Evolutionary conservation across 208 protist genomes (phyloP).

Genomic region (Sergeia podlipaevii): DNA sequence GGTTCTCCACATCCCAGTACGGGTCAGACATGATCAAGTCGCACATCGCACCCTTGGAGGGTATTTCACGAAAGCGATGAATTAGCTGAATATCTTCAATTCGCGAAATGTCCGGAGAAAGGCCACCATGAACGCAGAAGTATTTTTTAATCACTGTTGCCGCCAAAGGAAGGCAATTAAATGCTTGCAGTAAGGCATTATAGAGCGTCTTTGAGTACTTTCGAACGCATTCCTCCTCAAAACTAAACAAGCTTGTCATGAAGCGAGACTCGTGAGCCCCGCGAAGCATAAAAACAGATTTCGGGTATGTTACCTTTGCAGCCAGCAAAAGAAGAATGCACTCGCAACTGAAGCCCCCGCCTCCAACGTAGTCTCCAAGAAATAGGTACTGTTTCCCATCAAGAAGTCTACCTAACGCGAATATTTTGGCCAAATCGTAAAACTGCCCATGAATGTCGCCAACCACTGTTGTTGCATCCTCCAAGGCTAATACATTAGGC

Average conservation of each 20-base stretch:
- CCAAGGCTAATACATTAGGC: conserved; percentile 49
- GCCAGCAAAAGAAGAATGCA: conserved; percentile 96
- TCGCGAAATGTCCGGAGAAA: conserved; percentile 94
- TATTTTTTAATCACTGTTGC: conserved; percentile 98
- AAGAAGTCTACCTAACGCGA: conserved; percentile 58
- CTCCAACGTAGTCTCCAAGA: conserved; percentile 98
- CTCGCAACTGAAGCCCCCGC: conserved; percentile 96
- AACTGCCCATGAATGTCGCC: conserved; percentile 95
- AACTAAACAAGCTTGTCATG: conserved; percentile 89
- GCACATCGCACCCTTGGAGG: conserved; percentile 97
- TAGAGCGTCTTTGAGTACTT: conserved; percentile 88
- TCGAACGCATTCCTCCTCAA: conserved; percentile 91
- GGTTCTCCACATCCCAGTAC: conserved; percentile 89
- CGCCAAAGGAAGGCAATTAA: conserved; percentile 98
- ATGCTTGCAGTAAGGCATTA: conserved; percentile 50
- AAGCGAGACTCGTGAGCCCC: conserved; percentile 91
- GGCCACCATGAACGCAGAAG: conserved; percentile 98
- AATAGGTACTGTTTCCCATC: conserved; percentile 96
- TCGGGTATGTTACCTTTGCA: conserved; percentile 92
- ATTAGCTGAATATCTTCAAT: conserved; percentile 94
- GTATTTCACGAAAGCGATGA: conserved; percentile 96
- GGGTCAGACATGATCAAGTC: conserved; percentile 99
- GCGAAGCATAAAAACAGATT: conserved; percentile 89
- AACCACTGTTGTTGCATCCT: conserved; percentile 79
- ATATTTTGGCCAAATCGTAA: conserved; percentile 87